Evolutionary conservation across 2,329 filamentous ascomycete species (phyloP).

Genomic region (Fonsecaea pugnacius): DNA sequence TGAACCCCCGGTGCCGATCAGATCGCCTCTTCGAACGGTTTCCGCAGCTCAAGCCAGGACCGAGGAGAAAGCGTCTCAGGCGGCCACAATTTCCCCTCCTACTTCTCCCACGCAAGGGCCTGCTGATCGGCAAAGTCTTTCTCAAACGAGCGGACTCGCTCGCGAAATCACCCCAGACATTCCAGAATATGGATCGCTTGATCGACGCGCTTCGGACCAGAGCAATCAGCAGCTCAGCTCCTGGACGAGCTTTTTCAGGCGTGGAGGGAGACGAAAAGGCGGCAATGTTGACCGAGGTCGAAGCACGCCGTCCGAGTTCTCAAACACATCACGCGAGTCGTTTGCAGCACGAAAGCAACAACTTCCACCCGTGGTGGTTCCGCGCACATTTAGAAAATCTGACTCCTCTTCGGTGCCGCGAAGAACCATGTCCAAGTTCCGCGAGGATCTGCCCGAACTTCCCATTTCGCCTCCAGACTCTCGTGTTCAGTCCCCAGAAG

Average conservation of each 20-base stretch:
- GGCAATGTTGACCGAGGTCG: conserved; percentile 56
- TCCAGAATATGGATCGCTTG: conserved; percentile 57
- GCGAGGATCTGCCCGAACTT: conserved; percentile 86
- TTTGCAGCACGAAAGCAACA: conserved; percentile 65
- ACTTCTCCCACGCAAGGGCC: conserved; percentile 53
- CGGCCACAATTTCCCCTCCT: conserved; percentile 52
- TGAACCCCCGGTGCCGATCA: conserved; percentile 32
- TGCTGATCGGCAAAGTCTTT: conserved; percentile 57
- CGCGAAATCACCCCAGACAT: conserved; percentile 58
- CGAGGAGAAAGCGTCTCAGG: conserved; percentile 27
- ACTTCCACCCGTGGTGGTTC: conserved; percentile 45
- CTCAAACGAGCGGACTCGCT: conserved; percentile 57
- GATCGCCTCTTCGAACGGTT: conserved; percentile 33
- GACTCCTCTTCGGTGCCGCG: conserved; percentile 61
- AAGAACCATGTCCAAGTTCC: conserved; percentile 86
- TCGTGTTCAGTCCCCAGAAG: conserved; percentile 76
- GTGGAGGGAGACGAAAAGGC: conserved; percentile 61
- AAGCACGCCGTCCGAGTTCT: conserved; percentile 75
- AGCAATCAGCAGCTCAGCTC: conserved; percentile 53
- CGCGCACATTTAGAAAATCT: conserved; percentile 53
- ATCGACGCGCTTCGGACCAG: conserved; percentile 61
- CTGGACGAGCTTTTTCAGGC: conserved; percentile 77
- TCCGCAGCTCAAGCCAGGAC: conserved; percentile 19
- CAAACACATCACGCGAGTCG: conserved; percentile 87
- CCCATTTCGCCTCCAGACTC: conserved; percentile 85